A percentile compares a stretch with the other conserved stretches of the same genome.
phyloP scores from a whole-genome alignment of 2,329 filamentous ascomycete genomes.

The Neonectria ditissima region DNA sequence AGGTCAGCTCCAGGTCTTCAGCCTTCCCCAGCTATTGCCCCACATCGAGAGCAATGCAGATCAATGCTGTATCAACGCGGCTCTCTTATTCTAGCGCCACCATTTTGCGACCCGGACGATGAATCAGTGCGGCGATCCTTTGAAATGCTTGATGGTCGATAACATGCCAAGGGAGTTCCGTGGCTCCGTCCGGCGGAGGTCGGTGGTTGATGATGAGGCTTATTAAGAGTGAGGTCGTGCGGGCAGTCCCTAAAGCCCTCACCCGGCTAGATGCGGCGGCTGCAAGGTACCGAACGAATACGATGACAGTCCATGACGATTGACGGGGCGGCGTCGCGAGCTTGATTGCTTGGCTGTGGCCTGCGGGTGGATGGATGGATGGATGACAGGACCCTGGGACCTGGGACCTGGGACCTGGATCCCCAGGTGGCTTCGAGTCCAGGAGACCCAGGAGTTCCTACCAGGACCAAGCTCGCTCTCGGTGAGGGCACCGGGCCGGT shows the following conservation, averaged over 20 bases:
- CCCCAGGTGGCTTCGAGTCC: constrained; percentile 15
- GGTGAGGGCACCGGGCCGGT: constrained; percentile 28
- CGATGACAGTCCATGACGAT: constrained; percentile 25
- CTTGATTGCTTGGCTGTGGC: constrained; percentile 4
- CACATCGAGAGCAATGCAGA: constrained; percentile 31
- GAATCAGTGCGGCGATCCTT: constrained; percentile 1
- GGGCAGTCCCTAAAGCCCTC: constrained; percentile 26
- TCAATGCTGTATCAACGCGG: constrained; percentile 32
- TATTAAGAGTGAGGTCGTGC: constrained; percentile 31
- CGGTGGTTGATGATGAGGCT: constrained; percentile 31
- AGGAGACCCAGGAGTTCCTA: constrained; percentile 23
- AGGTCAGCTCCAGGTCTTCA: constrained; percentile 9
- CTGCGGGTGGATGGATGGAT: constrained; percentile 8
- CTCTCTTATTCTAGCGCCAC: constrained; percentile 37
- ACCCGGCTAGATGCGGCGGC: constrained; percentile 38
- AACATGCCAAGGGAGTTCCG: constrained; percentile 10
- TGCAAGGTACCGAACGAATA: constrained; percentile 37
- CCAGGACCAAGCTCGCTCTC: constrained; percentile 18
- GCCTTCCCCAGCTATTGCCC: constrained; percentile 30
- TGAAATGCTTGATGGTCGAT: constrained; percentile 19
- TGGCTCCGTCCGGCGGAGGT: constrained; percentile 10
- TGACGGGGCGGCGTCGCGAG: constrained; percentile 22
- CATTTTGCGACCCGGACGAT: constrained; percentile 31
- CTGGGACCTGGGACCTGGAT: constrained; percentile 12
- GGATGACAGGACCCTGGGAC: constrained; percentile 12